These are phyloP conservation scores for Bipolaris oryzae DNA, from an alignment of 2,329 filamentous ascomycete genomes.

Conservation along the genomic window DNA sequence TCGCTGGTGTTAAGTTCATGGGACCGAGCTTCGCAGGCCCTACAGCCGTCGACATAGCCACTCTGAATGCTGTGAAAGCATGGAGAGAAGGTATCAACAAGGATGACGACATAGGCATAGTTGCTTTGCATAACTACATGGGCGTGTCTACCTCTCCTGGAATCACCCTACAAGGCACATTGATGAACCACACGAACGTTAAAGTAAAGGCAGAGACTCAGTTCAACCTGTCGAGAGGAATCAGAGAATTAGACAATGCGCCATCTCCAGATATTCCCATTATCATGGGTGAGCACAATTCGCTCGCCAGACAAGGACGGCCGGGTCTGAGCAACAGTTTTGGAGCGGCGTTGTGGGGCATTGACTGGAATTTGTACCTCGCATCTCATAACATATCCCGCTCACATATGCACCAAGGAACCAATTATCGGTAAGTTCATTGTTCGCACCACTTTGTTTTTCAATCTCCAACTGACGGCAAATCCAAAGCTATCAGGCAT, in stretches of 20 bases:
- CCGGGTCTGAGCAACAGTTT: conserved; percentile 69
- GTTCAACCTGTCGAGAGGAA: conserved; percentile 55
- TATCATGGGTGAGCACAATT: conserved; percentile 67
- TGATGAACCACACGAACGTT: conserved; percentile 67
- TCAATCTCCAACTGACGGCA: background rate
- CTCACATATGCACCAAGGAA: conserved; percentile 70
- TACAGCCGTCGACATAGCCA: conserved; percentile 1
- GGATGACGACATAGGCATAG: conserved; percentile 55
- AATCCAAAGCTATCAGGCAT: conserved; percentile 43
- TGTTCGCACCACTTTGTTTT: background rate
- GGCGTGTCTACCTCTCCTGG: conserved; percentile 62
- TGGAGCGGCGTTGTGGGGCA: conserved; percentile 68
- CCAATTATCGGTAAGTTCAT: conserved; percentile 63
- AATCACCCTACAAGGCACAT: conserved; percentile 66
- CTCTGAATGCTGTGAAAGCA: background rate
- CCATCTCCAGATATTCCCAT: conserved; percentile 53
- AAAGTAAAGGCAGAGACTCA: conserved; percentile 24
- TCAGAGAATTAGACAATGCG: conserved; percentile 51
- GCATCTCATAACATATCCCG: conserved; percentile 62
- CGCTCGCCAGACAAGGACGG: conserved; percentile 65
- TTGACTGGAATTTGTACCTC: conserved; percentile 66
- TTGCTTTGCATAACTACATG: conserved; percentile 69
- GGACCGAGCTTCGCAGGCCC: conserved; percentile 10
- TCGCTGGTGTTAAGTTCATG: conserved; percentile 4
- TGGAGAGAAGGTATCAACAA: background rate